phyloP scores from a whole-genome alignment of 176 grass and related monocot genomes.

The Aechmea fasciata region DNA sequence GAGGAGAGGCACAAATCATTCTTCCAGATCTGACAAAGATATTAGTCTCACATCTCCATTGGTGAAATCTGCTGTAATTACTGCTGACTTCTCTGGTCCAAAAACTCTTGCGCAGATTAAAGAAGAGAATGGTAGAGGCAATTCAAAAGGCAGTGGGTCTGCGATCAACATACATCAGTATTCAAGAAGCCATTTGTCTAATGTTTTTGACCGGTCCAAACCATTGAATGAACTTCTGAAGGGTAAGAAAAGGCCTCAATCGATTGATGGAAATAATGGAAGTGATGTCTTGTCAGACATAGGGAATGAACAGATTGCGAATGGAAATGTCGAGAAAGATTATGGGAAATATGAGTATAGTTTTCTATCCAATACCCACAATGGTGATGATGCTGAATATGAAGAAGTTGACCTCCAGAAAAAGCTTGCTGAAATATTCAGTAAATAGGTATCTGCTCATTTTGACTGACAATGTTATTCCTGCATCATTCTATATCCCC shows the following conservation, averaged over 20 bases:
- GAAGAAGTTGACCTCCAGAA: neutral
- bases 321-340: neutral
- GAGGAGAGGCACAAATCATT: conserved; percentile 20
- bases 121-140: conserved; percentile 31
- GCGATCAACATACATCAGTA: neutral
- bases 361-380: neutral
- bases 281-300: neutral
- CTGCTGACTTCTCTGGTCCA: conserved; percentile 23
- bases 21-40: conserved; percentile 3
- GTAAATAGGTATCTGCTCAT: neutral
- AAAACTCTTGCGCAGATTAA: conserved; percentile 48
- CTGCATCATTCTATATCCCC: neutral
- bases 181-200: conserved; percentile 4
- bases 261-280: neutral
- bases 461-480: neutral
- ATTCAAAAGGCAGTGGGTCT: conserved; percentile 8
- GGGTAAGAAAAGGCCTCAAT: conserved; percentile 19
- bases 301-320: neutral
- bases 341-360: neutral
- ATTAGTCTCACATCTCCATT: conserved; percentile 5
- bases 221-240: conserved; percentile 33
- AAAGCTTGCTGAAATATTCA: neutral
- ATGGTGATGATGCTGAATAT: neutral
- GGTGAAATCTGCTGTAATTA: neutral
- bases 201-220: conserved; percentile 37